These are phyloP conservation scores for Camelina sativa DNA, from an alignment of 345 rosid species.

Conservation along the genomic window DNA sequence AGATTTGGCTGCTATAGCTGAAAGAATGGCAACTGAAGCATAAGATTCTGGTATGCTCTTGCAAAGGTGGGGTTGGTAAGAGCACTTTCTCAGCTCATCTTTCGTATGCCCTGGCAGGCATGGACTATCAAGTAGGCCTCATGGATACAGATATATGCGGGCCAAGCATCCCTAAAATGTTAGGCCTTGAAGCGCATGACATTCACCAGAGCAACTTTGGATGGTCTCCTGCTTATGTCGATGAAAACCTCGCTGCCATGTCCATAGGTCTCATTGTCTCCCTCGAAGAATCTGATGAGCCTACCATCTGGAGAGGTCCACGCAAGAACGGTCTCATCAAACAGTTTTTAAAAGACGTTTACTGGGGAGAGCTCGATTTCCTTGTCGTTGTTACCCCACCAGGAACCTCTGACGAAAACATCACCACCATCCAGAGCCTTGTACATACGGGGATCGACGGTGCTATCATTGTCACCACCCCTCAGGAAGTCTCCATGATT, in stretches of 20 bases:
- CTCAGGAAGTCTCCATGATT: constrained; percentile 89
- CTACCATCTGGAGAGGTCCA: constrained; percentile 97
- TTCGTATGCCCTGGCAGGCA: constrained; percentile 78
- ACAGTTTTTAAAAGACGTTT: constrained; percentile 86
- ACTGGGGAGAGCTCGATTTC: constrained; percentile 93
- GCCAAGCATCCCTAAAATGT: constrained; percentile 98
- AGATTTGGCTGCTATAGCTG: constrained; percentile 91
- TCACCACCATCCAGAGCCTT: constrained; percentile 90
- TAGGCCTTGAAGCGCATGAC: constrained; percentile 90
- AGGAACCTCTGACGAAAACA: constrained; percentile 95
- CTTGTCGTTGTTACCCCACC: constrained; percentile 96
- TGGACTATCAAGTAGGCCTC: constrained; percentile 91
- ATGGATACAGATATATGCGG: constrained; percentile 93
- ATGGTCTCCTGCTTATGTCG: constrained; percentile 95
- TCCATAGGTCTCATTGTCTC: constrained; percentile 75
- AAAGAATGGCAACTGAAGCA: constrained; percentile 90
- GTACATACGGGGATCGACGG: constrained; percentile 86
- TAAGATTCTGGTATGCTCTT: constrained; percentile 84
- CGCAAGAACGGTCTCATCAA: constrained; percentile 93
- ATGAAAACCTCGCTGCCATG: constrained; percentile 97
- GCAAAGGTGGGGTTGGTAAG: constrained; percentile 98
- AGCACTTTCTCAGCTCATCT: constrained; percentile 97
- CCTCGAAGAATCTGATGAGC: constrained; percentile 90
- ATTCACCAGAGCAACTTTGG: constrained; percentile 97
- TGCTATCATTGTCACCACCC: constrained; percentile 91